These are phyloP conservation scores for Dictyostelium discoideum DNA, from an alignment of 78 protist genomes.

Conservation along the genomic window DNA sequence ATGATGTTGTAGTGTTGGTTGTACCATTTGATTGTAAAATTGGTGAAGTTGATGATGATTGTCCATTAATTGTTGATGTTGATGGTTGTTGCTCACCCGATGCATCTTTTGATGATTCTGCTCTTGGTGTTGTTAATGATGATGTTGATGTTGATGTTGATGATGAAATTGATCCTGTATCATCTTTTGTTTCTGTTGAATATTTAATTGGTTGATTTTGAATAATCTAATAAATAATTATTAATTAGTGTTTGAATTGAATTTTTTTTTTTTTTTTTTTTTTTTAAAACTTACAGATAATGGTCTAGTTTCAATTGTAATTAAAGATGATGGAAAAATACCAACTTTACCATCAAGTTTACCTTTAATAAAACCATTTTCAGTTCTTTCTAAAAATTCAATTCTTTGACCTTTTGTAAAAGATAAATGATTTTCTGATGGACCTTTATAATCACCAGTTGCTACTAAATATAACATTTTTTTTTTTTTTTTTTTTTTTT, in stretches of 20 bases:
- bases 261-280: not conserved
- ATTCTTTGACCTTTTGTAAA: conserved; percentile 58
- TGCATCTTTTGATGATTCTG: conserved; percentile 1
- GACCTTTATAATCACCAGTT: conserved; percentile 55
- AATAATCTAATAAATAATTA: not conserved
- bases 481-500: not conserved
- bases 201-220: conserved; percentile 14
- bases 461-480: conserved; percentile 60
- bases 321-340: conserved; percentile 59
- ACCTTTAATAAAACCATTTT: conserved; percentile 66
- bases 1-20: not conserved
- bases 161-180: not conserved
- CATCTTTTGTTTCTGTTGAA: not conserved
- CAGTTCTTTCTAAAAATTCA: conserved; percentile 58
- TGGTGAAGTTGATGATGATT: not conserved
- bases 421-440: conserved; percentile 48
- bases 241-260: not conserved
- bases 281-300: conserved; percentile 62
- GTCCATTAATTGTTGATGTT: not conserved
- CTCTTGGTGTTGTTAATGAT: not conserved
- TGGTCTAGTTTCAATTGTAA: conserved; percentile 73
- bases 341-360: conserved; percentile 76
- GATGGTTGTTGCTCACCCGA: not conserved
- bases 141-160: not conserved
- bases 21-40: not conserved